phyloP scores from a whole-genome alignment of 2,329 filamentous ascomycete genomes.

The Diaporthe aspalathi region DNA sequence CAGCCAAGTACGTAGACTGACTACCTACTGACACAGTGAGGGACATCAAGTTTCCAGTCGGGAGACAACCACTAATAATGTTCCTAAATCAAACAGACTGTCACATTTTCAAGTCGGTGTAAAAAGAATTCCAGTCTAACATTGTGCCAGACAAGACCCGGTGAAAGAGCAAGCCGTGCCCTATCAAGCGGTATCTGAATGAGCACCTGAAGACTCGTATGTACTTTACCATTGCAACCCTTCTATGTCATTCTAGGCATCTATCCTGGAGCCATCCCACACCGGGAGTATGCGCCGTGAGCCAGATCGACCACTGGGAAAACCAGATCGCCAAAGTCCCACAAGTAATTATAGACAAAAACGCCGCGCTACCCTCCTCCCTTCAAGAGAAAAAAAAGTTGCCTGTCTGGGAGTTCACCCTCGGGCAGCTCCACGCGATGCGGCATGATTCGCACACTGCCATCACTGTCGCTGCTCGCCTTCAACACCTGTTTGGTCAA shows the following conservation, averaged over 20 bases:
- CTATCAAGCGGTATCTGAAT: background rate
- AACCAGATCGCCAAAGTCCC: background rate
- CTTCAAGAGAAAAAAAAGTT: constrained; percentile 28
- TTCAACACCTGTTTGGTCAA: constrained; percentile 5
- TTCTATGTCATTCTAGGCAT: constrained; percentile 36
- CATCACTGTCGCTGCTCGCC: background rate
- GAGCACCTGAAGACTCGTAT: background rate
- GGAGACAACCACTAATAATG: background rate
- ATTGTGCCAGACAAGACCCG: background rate
- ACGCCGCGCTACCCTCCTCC: constrained; percentile 36
- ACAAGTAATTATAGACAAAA: constrained; percentile 10
- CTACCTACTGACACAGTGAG: too few relatives aligned
- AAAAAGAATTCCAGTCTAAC: background rate
- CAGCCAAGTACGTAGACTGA: background rate
- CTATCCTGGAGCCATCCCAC: constrained; percentile 25
- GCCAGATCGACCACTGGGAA: background rate
- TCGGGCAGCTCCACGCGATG: background rate
- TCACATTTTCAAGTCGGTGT: too few relatives aligned
- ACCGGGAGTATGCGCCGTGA: constrained; percentile 17
- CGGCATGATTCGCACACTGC: background rate
- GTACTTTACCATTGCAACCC: constrained; percentile 21
- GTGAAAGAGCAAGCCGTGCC: background rate
- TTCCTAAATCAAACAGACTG: background rate
- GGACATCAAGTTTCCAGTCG: background rate
- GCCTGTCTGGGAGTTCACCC: background rate